These are phyloP conservation scores for Oehlia diaphana DNA, from an alignment of 192 early-diverging fungal genomes.

Conservation along the genomic window DNA sequence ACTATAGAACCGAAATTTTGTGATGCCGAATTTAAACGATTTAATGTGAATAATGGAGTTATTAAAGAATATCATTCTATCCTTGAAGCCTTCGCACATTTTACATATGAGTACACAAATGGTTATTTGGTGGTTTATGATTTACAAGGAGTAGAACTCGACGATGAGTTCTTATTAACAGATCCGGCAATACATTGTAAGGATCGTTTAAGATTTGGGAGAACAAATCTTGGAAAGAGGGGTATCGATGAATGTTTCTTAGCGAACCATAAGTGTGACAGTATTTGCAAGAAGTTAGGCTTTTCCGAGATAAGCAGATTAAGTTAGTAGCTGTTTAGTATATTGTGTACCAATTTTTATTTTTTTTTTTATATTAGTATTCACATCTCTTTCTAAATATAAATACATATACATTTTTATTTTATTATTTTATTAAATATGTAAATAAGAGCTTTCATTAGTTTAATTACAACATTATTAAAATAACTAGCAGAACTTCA, in stretches of 20 bases:
- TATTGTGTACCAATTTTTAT: too few relatives aligned
- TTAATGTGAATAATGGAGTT: conserved; percentile 18
- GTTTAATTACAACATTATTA: too few relatives aligned
- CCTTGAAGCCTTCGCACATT: conserved; percentile 22
- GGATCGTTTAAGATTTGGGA: conserved; percentile 8
- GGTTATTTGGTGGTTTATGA: conserved; percentile 26
- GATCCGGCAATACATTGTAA: conserved; percentile 27
- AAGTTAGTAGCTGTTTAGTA: too few relatives aligned
- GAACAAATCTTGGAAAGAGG: conserved; percentile 14
- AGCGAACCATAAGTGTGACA: conserved; percentile 9
- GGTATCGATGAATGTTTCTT: conserved; percentile 14
- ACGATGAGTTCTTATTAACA: conserved; percentile 21
- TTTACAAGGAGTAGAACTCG: conserved; percentile 20
- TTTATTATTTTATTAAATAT: too few relatives aligned
- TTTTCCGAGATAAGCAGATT: background rate
- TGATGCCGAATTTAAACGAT: background rate
- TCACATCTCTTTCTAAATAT: too few relatives aligned
- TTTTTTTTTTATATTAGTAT: too few relatives aligned
- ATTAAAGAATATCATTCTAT: conserved; percentile 4
- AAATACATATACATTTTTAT: too few relatives aligned
- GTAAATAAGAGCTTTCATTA: too few relatives aligned
- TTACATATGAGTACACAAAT: conserved; percentile 17
- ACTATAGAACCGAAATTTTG: background rate
- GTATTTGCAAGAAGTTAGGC: conserved; percentile 14
- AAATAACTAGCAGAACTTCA: too few relatives aligned